Evolutionary conservation across 352 stramenopile genomes (phyloP).

Genomic region (Globisporangium spiculum): DNA sequence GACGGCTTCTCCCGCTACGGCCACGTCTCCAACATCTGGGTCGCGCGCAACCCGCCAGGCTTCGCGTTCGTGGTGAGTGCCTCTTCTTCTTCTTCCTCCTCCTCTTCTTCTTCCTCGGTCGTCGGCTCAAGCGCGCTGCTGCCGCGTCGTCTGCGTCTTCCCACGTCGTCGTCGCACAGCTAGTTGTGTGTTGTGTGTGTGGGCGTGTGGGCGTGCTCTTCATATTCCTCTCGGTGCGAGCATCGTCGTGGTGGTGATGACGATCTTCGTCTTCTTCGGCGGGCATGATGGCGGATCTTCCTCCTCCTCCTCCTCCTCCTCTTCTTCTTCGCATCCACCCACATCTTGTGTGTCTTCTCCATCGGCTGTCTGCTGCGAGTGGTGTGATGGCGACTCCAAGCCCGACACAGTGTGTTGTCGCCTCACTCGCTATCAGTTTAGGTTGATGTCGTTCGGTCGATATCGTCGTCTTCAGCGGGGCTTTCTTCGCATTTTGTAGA

Average conservation of each 20-base stretch:
- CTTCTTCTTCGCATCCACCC: neutral
- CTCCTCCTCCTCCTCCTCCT: neutral
- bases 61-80: slow-evolving; percentile 90
- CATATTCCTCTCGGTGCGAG: slow-evolving; percentile 9
- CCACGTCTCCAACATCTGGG: slow-evolving; percentile 86
- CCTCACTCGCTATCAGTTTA: neutral
- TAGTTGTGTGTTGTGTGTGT: slow-evolving; percentile 24
- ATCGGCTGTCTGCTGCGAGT: neutral
- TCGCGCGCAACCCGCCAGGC: slow-evolving; percentile 81
- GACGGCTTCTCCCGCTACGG: slow-evolving; percentile 83
- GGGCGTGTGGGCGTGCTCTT: slow-evolving; percentile 6
- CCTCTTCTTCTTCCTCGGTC: slow-evolving; percentile 1
- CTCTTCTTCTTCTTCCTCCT: slow-evolving; percentile 13
- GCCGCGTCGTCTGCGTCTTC: neutral
- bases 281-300: slow-evolving; percentile 5
- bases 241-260: neutral
- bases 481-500: neutral
- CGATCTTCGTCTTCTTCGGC: neutral
- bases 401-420: neutral
- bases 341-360: neutral
- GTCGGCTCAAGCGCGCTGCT: slow-evolving; percentile 6
- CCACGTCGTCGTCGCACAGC: slow-evolving; percentile 16
- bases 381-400: neutral
- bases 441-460: slow-evolving; percentile 2
- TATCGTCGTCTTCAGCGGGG: neutral